phyloP scores from a whole-genome alignment of 345 rosid species.

The Trapa bicornis region DNA sequence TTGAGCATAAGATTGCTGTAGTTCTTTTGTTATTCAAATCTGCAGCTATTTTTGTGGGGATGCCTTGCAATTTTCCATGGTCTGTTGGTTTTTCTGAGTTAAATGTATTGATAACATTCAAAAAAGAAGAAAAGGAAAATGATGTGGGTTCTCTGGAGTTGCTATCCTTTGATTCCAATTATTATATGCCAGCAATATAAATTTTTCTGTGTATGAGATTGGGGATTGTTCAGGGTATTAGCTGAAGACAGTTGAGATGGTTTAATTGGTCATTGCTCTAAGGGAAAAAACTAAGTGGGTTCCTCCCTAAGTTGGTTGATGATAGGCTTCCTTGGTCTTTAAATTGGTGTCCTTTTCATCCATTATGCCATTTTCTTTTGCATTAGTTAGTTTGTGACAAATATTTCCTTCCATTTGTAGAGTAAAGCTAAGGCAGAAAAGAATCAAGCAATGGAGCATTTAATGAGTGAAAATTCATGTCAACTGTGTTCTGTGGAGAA shows the following conservation, averaged over 20 bases:
- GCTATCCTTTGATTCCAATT: neutral
- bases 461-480: conserved; percentile 98
- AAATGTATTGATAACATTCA: neutral
- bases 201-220: neutral
- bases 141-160: conserved; percentile 13
- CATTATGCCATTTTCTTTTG: neutral
- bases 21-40: neutral
- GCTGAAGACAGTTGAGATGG: neutral
- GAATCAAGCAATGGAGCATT: conserved; percentile 92
- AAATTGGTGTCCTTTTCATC: neutral
- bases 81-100: neutral
- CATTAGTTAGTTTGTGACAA: neutral
- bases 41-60: neutral
- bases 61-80: neutral
- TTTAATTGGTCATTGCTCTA: neutral
- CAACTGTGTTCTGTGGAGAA: conserved; percentile 97
- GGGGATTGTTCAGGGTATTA: conserved; percentile 14
- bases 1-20: neutral
- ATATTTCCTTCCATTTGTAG: conserved; percentile 27
- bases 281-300: neutral
- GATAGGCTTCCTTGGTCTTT: neutral
- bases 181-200: conserved; percentile 8
- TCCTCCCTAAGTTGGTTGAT: conserved; percentile 5
- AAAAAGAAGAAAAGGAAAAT: conserved; percentile 18
- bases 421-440: conserved; percentile 94